Percentiles rank a stretch among this genome's conserved stretches.
Evolutionary conservation across 2,329 filamentous ascomycete genomes (phyloP).

Genomic region (Didymella pinodella): DNA sequence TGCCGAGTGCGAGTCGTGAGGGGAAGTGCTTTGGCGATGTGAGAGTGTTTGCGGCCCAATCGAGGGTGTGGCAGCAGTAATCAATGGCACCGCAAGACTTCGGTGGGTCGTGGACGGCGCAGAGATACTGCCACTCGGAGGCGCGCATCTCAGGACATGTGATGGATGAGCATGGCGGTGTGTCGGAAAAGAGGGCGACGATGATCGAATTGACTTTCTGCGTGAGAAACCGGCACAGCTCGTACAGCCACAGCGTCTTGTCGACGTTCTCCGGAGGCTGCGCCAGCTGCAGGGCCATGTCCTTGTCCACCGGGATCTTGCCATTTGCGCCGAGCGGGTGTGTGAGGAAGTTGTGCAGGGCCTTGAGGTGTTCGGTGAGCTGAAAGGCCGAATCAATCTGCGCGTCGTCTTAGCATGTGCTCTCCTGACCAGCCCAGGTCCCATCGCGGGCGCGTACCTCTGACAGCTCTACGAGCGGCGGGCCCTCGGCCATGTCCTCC

Average conservation of each 20-base stretch:
- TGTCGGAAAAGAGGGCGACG: conserved; percentile 90
- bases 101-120: conserved; percentile 94
- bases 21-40: conserved; percentile 96
- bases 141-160: conserved; percentile 99
- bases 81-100: conserved; percentile 98
- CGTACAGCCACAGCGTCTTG: conserved; percentile 92
- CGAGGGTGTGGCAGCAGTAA: conserved; percentile 97
- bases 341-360: conserved; percentile 84
- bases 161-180: conserved; percentile 82
- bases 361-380: conserved; percentile 94
- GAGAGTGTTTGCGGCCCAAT: conserved; percentile 95
- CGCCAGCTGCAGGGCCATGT: conserved; percentile 77
- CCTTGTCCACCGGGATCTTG: conserved; percentile 75
- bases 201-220: conserved; percentile 93
- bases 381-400: conserved; percentile 97
- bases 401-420: conserved; percentile 29
- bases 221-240: conserved; percentile 94
- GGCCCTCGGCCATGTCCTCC: conserved; percentile 91
- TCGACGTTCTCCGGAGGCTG: conserved; percentile 83
- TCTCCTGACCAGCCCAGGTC: not conserved
- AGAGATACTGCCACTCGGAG: conserved; percentile 98
- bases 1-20: conserved; percentile 73
- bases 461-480: conserved; percentile 82
- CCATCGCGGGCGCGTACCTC: conserved; percentile 67
- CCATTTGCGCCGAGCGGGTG: conserved; percentile 63